Conservation (phyloP, 345 rosid genomes). For the Microthlaspi erraticum region DNA sequence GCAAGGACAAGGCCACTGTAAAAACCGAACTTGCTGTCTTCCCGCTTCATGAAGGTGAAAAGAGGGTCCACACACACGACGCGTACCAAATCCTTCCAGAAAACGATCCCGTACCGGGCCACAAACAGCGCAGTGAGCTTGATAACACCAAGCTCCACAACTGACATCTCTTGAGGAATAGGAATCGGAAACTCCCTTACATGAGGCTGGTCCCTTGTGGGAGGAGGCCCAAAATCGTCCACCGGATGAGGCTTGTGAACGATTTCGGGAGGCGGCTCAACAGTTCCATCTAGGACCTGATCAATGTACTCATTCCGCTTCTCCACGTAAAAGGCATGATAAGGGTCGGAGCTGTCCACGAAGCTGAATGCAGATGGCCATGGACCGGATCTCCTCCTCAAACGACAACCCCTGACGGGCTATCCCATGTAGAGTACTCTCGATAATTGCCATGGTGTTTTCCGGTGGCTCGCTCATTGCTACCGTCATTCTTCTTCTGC, state of each 20-base stretch:
- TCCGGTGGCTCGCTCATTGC: too few species aligned
- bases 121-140: slow-evolving; percentile 80
- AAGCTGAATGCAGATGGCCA: not conserved
- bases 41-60: slow-evolving; percentile 69
- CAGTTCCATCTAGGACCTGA: not conserved
- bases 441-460: too few species aligned
- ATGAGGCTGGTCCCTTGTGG: not conserved
- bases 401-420: too few species aligned
- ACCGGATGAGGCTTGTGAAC: not conserved
- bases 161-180: slow-evolving; percentile 56
- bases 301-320: not conserved
- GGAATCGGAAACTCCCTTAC: slow-evolving; percentile 22
- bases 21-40: slow-evolving; percentile 69
- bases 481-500: too few species aligned
- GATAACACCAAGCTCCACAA: slow-evolving; percentile 71
- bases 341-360: not conserved
- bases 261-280: too few species aligned
- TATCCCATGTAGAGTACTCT: too few species aligned
- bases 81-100: slow-evolving; percentile 58
- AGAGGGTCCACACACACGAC: slow-evolving; percentile 60
- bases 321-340: not conserved
- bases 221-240: not conserved
- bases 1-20: slow-evolving; percentile 73
- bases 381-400: too few species aligned
- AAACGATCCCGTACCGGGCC: slow-evolving; percentile 65